A percentile compares a stretch with the other conserved stretches of the same genome.
Evolutionary conservation across 2,329 filamentous ascomycete genomes (phyloP).

Genomic region (Epicoccum nigrum): DNA sequence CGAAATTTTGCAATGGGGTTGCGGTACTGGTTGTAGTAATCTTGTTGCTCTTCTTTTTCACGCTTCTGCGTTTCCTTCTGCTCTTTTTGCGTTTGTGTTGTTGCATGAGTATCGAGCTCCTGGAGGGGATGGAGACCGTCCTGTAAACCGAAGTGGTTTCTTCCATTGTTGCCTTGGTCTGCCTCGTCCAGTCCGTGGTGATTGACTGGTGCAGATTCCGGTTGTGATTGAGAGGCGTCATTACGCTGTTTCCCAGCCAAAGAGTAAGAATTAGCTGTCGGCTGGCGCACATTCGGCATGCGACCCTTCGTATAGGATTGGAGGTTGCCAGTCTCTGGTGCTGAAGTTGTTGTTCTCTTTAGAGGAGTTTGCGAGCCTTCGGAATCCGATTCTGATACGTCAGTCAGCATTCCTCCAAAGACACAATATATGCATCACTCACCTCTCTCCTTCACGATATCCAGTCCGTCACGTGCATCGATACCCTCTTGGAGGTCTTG

Average conservation of each 20-base stretch:
- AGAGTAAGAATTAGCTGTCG: constrained; percentile 6
- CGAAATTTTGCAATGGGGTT: constrained; percentile 60
- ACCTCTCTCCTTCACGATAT: constrained; percentile 23
- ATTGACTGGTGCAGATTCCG: constrained; percentile 29
- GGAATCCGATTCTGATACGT: constrained; percentile 15
- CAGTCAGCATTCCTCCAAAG: background rate
- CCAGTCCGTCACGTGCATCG: constrained; percentile 24
- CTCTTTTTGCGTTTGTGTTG: constrained; percentile 43
- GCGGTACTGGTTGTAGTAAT: constrained; percentile 57
- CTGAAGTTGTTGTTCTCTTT: background rate
- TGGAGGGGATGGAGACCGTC: constrained; percentile 52
- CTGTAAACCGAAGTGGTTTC: constrained; percentile 50
- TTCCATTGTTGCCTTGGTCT: constrained; percentile 18
- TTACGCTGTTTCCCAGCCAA: constrained; percentile 18
- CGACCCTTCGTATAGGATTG: constrained; percentile 21
- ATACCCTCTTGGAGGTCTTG: constrained; percentile 21
- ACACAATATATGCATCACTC: background rate
- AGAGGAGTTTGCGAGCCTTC: constrained; percentile 22
- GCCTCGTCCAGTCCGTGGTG: constrained; percentile 29
- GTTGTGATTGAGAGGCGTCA: background rate
- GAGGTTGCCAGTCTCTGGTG: constrained; percentile 9
- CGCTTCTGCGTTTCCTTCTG: constrained; percentile 46
- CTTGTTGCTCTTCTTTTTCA: constrained; percentile 54
- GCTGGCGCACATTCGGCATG: constrained; percentile 22
- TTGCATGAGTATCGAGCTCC: constrained; percentile 31